These are phyloP conservation scores for Pelargonium cotyledonis DNA, from an alignment of 441 rosid species.

Conservation along the genomic window DNA sequence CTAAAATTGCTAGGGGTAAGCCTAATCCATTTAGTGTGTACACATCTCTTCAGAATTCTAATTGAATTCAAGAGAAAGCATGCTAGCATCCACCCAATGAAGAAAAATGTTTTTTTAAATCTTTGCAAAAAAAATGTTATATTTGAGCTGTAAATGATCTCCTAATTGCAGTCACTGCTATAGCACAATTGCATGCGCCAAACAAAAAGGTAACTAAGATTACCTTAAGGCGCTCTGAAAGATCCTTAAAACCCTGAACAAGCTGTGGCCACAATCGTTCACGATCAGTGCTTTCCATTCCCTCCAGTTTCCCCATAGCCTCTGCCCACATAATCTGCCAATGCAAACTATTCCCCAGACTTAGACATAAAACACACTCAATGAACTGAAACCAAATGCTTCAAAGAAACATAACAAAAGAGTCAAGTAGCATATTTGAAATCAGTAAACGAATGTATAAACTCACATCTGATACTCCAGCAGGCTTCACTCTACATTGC, in stretches of 20 bases:
- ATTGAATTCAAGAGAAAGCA: neutral
- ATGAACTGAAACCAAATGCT: constrained; percentile 3
- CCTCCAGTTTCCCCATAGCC: constrained; percentile 90
- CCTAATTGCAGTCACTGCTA: neutral
- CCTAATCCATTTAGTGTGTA: neutral
- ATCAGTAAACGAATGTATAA: constrained; percentile 8
- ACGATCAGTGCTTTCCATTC: constrained; percentile 81
- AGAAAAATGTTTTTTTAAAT: neutral
- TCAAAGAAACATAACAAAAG: neutral
- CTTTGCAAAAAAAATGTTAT: neutral
- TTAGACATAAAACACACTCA: constrained; percentile 19
- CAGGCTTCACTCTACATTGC: constrained; percentile 70
- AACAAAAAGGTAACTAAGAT: constrained; percentile 6
- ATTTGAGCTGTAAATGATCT: neutral
- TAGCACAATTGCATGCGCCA: neutral
- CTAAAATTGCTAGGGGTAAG: neutral
- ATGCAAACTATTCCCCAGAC: constrained; percentile 37
- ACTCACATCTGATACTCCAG: constrained; percentile 94
- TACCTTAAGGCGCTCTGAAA: constrained; percentile 89
- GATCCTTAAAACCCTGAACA: constrained; percentile 95
- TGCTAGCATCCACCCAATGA: neutral
- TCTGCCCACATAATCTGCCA: constrained; percentile 97
- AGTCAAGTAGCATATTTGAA: neutral
- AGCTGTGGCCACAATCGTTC: constrained; percentile 99
- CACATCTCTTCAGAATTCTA: neutral